phyloP scores from a whole-genome alignment of 2,329 filamentous ascomycete genomes.

The Epicoccum nigrum region DNA sequence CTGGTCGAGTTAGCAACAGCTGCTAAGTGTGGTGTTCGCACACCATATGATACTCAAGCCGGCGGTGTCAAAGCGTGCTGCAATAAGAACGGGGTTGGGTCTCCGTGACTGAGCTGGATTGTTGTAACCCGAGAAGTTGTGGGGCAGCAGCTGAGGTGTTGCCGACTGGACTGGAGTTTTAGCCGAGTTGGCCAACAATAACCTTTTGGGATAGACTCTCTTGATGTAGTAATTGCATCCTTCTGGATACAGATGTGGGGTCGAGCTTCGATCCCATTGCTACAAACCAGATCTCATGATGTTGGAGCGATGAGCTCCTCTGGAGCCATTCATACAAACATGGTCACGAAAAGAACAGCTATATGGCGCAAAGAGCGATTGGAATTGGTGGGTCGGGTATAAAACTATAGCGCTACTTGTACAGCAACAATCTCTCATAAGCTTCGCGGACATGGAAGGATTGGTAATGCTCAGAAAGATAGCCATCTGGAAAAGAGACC shows the following conservation, averaged over 20 bases:
- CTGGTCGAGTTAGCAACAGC: slow-evolving; percentile 3
- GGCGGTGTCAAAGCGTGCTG: slow-evolving; percentile 6
- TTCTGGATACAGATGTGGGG: no score
- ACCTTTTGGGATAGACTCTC: no score
- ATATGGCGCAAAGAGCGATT: neutral
- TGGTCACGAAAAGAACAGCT: neutral
- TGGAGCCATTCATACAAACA: no score
- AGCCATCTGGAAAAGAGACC: slow-evolving; percentile 13
- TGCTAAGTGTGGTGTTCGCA: slow-evolving; percentile 1
- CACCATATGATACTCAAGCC: neutral
- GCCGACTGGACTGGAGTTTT: slow-evolving; percentile 6
- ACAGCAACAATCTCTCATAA: neutral
- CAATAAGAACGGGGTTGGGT: slow-evolving; percentile 7
- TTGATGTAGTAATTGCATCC: no score
- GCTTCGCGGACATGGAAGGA: neutral
- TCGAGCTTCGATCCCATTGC: no score
- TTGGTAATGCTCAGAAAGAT: neutral
- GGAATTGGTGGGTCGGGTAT: slow-evolving; percentile 3
- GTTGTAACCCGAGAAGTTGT: slow-evolving; percentile 7
- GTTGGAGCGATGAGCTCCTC: no score
- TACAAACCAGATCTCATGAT: no score
- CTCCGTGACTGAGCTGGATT: slow-evolving; percentile 9
- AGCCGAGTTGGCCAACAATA: neutral
- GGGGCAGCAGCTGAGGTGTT: neutral
- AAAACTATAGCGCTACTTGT: slow-evolving; percentile 4